Evolutionary conservation across 768 basidiomycete genomes (phyloP).

Genomic region (Heimioporus sp.): DNA sequence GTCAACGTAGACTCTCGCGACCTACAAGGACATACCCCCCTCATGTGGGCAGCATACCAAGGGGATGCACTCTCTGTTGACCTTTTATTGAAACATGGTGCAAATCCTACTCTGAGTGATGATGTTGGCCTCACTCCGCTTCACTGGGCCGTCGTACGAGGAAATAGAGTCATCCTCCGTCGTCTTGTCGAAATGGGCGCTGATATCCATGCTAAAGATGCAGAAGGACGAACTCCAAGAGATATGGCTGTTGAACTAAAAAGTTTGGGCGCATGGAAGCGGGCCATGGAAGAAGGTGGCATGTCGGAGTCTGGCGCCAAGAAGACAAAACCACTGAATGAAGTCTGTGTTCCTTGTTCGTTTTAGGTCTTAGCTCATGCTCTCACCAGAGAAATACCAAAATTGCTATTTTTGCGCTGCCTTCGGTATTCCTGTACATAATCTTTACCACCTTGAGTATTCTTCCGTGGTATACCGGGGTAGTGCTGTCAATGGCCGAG

Average conservation of each 20-base stretch:
- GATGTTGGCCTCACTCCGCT: conserved; percentile 83
- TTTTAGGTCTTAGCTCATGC: conserved; percentile 2
- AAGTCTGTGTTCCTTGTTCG: conserved; percentile 44
- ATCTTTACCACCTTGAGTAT: conserved; percentile 83
- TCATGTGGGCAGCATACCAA: conserved; percentile 99
- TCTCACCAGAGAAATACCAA: conserved; percentile 70
- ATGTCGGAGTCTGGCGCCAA: conserved; percentile 73
- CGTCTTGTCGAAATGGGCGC: conserved; percentile 84
- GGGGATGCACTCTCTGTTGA: conserved; percentile 96
- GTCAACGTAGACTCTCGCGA: conserved; percentile 90
- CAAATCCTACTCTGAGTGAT: conserved; percentile 74
- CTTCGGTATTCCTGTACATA: conserved; percentile 74
- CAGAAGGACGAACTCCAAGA: conserved; percentile 79
- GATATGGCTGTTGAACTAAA: conserved; percentile 97
- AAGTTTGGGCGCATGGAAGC: conserved; percentile 85
- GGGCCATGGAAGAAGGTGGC: conserved; percentile 85
- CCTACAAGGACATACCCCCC: conserved; percentile 86
- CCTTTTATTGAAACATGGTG: conserved; percentile 82
- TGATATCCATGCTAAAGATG: conserved; percentile 77
- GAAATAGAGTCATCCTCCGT: conserved; percentile 85
- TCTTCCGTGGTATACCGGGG: conserved; percentile 87
- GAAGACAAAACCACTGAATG: conserved; percentile 65
- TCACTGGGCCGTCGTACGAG: conserved; percentile 97
- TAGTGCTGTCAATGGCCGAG: conserved; percentile 79
- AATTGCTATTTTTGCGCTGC: conserved; percentile 73